Conservation (phyloP, 208 protist species). For the Wallacemonas rigidus region DNA sequence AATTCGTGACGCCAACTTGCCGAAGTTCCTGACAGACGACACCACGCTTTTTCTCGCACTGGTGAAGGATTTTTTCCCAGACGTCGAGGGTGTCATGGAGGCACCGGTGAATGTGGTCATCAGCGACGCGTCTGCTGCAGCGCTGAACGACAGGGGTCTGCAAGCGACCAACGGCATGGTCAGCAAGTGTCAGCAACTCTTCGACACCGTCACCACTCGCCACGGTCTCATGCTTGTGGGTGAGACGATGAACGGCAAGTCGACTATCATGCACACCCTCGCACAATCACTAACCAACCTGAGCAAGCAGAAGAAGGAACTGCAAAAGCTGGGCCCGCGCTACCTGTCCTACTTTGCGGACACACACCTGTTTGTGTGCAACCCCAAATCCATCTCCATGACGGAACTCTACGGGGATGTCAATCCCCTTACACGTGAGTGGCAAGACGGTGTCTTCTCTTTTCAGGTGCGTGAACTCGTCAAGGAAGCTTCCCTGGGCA, state of each 20-base stretch:
- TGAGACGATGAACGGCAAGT: conserved; percentile 95
- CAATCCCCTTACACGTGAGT: conserved; percentile 95
- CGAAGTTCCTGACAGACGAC: conserved; percentile 93
- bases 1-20: conserved; percentile 92
- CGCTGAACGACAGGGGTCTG: conserved; percentile 62
- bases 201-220: conserved; percentile 90
- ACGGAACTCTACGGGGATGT: conserved; percentile 96
- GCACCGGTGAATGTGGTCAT: conserved; percentile 60
- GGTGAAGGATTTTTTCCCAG: conserved; percentile 92
- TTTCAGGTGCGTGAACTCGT: conserved; percentile 87
- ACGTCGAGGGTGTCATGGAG: conserved; percentile 53
- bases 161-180: conserved; percentile 82
- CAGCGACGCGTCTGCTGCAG: conserved; percentile 36
- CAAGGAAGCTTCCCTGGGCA: conserved; percentile 41
- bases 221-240: conserved; percentile 96
- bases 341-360: conserved; percentile 71
- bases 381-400: conserved; percentile 96
- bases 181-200: conserved; percentile 91
- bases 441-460: conserved; percentile 95
- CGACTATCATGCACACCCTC: conserved; percentile 80
- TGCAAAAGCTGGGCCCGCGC: conserved; percentile 46
- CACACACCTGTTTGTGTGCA: conserved; percentile 69
- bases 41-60: conserved; percentile 90
- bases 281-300: conserved; percentile 64
- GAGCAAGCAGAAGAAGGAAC: conserved; percentile 20